These are phyloP conservation scores for Hansenula lynferdii DNA, from an alignment of 1,139 yeast genomes.

Conservation along the genomic window DNA sequence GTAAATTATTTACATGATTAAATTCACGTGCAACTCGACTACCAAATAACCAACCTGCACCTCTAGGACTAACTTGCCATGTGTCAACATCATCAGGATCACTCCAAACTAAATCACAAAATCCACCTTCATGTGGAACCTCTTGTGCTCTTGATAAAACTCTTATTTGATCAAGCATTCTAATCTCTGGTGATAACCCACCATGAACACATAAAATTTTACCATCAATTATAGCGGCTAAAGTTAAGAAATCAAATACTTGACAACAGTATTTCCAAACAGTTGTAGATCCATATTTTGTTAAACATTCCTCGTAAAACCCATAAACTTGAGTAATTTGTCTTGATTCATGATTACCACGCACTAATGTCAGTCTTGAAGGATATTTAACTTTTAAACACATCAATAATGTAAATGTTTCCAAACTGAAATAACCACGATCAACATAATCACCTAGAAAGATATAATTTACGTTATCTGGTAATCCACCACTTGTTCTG, in stretches of 20 bases:
- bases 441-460: conserved; percentile 96
- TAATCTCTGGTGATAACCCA: conserved; percentile 94
- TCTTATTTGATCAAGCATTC: conserved; percentile 94
- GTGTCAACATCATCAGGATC: conserved; percentile 98
- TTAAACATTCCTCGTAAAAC: conserved; percentile 85
- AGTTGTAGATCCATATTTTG: conserved; percentile 92
- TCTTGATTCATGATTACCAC: conserved; percentile 94
- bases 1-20: conserved; percentile 84
- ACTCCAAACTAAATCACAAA: conserved; percentile 95
- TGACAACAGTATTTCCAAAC: conserved; percentile 98
- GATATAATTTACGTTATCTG: conserved; percentile 69
- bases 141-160: conserved; percentile 97
- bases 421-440: conserved; percentile 91
- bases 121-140: conserved; percentile 98
- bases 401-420: conserved; percentile 88
- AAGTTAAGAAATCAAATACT: conserved; percentile 86
- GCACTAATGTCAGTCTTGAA: conserved; percentile 75
- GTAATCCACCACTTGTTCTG: conserved; percentile 92
- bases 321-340: conserved; percentile 97
- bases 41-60: conserved; percentile 98
- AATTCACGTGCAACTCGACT: conserved; percentile 84
- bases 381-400: conserved; percentile 88
- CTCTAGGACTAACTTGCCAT: conserved; percentile 99
- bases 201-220: conserved; percentile 93
- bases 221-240: conserved; percentile 95